These are phyloP conservation scores for Globisporangium cystogenes DNA, from an alignment of 352 stramenopile species.

Conservation along the genomic window DNA sequence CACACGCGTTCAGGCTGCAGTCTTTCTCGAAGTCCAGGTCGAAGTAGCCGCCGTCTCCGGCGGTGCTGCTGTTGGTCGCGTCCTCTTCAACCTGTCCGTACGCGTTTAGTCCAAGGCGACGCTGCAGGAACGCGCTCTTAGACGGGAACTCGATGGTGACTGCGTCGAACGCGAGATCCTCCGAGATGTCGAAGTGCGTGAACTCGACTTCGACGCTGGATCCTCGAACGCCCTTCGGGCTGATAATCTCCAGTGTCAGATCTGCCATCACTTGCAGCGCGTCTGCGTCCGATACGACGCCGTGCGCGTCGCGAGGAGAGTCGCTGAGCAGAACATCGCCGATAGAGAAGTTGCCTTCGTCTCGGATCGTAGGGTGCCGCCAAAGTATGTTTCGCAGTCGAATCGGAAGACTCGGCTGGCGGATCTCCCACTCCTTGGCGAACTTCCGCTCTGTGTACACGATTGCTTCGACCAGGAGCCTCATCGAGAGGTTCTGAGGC, in stretches of 20 bases:
- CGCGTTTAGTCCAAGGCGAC: neutral
- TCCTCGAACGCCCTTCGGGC: neutral
- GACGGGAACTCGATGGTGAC: constrained; percentile 1
- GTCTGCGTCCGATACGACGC: neutral
- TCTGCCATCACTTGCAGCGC: constrained; percentile 1
- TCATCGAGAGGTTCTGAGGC: neutral
- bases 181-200: constrained; percentile 1
- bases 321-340: neutral
- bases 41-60: neutral
- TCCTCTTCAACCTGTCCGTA: too few relatives aligned
- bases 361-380: too few relatives aligned
- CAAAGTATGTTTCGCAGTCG: too few relatives aligned
- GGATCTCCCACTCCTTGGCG: neutral
- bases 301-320: too few relatives aligned
- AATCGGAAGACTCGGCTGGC: too few relatives aligned
- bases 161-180: constrained; percentile 1
- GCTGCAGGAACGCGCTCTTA: neutral
- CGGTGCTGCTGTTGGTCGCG: too few relatives aligned
- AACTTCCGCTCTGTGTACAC: neutral
- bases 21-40: neutral
- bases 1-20: neutral
- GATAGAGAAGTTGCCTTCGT: too few relatives aligned
- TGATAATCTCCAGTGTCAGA: neutral
- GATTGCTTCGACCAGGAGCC: neutral
- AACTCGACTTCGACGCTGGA: constrained; percentile 1